Evolutionary conservation across 306 rosid species (phyloP), one percentile per base, ranked within the genome.

Genomic region (Psophocarpus tetragonolobus): DNA sequence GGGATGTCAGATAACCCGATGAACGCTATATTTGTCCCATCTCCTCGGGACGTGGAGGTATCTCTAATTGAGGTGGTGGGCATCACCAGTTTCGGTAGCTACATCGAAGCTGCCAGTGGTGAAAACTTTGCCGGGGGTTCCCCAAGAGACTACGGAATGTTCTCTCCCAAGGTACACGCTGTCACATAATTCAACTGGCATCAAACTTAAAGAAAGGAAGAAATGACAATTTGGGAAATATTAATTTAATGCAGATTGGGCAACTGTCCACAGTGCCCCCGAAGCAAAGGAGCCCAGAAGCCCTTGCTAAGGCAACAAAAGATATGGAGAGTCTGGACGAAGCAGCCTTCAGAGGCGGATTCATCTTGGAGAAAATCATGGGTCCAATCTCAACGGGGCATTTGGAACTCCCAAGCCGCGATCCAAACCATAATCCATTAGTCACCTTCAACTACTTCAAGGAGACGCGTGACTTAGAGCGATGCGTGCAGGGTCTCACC

Each of bases 401-500:
- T 45, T 24, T 93, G 82, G 90, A 91, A 89, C 94, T 93, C 82
- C 87, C 69, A 56, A 91, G 33, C 68, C 85, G 82, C 0, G 45
- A 89, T 14, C 92, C 94, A 0, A 84, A 91, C 0, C 88, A 93
- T 2, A 93, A 93, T 81, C 97, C 97, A 0, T 32, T 69, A 0
- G 96, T 91, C 2, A 89, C 97, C 9, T 91, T 93, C 80, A 93
- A 93, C 91, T 93, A 91, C 70, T 91, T 90, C 86, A 38, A 89
- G 61, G 89, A 90, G 4, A 82, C 92, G 2, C 3, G 4, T 8
- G 97, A 93, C 80, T 51, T 93, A 4, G 57, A 85, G 48, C 78
- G 94, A 18, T 93, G 97, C 12, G 90, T 93, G 6, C 74, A 80
- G 63, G 96, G 97, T 13, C 48, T 93, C 0, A 20, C 41, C 45